Base-by-base conservation (phyloP, 306 rosid genomes). In the Pyrus communis region DNA sequence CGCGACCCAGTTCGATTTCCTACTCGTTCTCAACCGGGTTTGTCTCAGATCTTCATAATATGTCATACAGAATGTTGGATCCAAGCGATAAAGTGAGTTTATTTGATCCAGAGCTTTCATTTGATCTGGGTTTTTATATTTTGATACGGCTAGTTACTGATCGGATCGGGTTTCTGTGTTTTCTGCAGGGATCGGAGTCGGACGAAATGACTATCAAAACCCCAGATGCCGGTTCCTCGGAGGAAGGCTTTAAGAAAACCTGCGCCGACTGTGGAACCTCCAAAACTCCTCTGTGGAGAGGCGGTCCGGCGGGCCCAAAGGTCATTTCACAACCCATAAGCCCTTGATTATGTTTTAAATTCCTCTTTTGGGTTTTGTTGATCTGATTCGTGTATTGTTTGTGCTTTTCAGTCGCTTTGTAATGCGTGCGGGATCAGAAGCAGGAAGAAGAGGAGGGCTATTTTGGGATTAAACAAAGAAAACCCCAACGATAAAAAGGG, bases 391-490 rank as follows among this genome's bases (percentile, higher is more conserved):
- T 18, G 42, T 23, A 31, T 23, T 58, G 30, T 55, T 54, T 19
- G 28, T 78, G 59, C 69, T 77, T 62, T 22, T 1, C 91, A 96
- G 99, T 96, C 99, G 0, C 85, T 96, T 0, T 96, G 99, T 67
- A 96, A 96, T 84, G 99, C 98, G 0, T 96, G 99, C 21, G 98
- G 98, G 86, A 96, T 96, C 90, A 93, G 98, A 73, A 96, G 98
- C 88, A 70, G 99, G 84, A 96, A 96, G 91, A 96, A 93, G 88
- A 89, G 93, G 66, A 85, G 98, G 63, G 97, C 98, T 0, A 86
- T 90, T 54, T 17, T 96, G 67, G 99, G 98, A 2, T 68, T 93
- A 23, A 91, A 74, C 81, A 89, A 87, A 68, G 91, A 89, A 15
- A 83, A 66, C 75, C 21, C 54, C 1, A 97, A 87, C 2, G 91